Conservation (phyloP, 345 rosid species). For the Carallia brachiata region DNA sequence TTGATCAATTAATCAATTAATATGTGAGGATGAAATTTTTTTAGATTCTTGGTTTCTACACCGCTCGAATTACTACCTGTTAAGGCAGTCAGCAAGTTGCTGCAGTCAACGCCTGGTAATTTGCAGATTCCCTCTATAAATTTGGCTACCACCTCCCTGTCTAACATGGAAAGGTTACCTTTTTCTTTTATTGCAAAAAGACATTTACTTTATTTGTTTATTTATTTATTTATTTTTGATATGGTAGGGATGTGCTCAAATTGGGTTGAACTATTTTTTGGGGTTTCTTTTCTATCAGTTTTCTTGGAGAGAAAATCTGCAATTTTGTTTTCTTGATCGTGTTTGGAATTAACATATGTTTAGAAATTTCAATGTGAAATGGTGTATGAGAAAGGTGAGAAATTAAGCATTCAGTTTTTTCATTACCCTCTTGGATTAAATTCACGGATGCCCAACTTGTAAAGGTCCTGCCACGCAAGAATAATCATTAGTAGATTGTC, state of each 20-base stretch:
- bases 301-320: too few relatives aligned
- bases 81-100: constrained; percentile 37
- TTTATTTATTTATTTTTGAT: too few relatives aligned
- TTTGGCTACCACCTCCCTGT: constrained; percentile 35
- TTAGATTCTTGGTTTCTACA: neutral
- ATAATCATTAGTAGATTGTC: neutral
- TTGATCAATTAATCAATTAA: neutral
- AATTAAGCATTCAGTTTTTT: neutral
- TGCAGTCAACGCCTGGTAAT: constrained; percentile 42
- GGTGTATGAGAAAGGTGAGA: neutral
- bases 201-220: too few relatives aligned
- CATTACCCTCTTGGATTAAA: constrained; percentile 44
- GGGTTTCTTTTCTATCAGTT: too few relatives aligned
- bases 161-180: neutral
- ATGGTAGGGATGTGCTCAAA: too few relatives aligned
- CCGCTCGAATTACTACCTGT: constrained; percentile 34
- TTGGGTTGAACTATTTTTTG: too few relatives aligned
- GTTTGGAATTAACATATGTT: too few relatives aligned
- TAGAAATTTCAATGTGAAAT: too few relatives aligned
- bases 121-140: constrained; percentile 38
- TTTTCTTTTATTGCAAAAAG: too few relatives aligned
- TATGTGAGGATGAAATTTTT: neutral
- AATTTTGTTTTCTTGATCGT: too few relatives aligned
- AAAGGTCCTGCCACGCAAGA: constrained; percentile 33
- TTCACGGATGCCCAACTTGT: constrained; percentile 37